Evolutionary conservation across 371 early-diverging fungal genomes (phyloP).

Genomic region (Mucor racemosus): DNA sequence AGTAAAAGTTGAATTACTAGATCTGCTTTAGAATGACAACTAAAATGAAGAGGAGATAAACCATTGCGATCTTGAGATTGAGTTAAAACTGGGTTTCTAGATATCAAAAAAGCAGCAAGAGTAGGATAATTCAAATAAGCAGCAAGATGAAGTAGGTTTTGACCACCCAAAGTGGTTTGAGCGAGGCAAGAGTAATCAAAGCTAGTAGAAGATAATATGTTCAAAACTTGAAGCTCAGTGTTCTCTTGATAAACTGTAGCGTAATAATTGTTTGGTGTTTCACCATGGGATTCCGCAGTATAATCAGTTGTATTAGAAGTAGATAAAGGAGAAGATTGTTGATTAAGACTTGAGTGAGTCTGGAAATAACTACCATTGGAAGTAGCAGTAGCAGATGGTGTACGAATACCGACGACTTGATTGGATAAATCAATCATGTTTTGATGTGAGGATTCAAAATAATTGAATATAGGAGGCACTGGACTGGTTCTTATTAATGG

Average conservation of each 20-base stretch:
- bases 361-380: not conserved
- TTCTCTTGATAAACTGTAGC: not conserved
- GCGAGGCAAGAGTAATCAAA: not conserved
- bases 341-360: not conserved
- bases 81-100: not conserved
- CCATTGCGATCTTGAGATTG: slow-evolving; percentile 29
- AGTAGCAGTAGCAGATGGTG: not conserved
- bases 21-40: slow-evolving; percentile 1
- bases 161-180: slow-evolving; percentile 16
- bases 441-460: slow-evolving; percentile 64
- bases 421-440: slow-evolving; percentile 77
- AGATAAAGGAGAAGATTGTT: not conserved
- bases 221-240: not conserved
- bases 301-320: not conserved
- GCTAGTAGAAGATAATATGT: slow-evolving; percentile 3
- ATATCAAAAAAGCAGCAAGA: slow-evolving; percentile 6
- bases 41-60: slow-evolving; percentile 26
- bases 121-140: slow-evolving; percentile 5
- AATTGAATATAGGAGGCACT: slow-evolving; percentile 48
- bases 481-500: slow-evolving; percentile 26
- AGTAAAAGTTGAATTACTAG: not conserved
- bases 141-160: slow-evolving; percentile 30
- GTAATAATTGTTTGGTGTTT: not conserved
- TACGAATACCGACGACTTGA: slow-evolving; percentile 32
- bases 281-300: not conserved